phyloP scores from a whole-genome alignment of 805 yeast genomes.

The Pachysolen tannophilus region DNA sequence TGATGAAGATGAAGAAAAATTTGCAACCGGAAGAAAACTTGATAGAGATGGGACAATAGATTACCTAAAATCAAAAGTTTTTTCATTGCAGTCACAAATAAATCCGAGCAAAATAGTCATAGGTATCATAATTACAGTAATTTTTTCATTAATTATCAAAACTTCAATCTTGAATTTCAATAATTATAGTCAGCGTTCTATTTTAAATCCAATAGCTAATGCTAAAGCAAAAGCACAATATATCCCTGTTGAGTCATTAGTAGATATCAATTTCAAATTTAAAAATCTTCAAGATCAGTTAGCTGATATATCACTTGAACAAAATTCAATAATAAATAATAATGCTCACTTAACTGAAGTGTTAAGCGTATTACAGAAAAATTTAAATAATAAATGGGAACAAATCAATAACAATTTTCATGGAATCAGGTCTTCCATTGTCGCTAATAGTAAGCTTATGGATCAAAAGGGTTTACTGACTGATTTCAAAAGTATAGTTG shows the following conservation, averaged over 20 bases:
- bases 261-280: conserved; percentile 6
- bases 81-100: no score
- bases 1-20: not conserved
- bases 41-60: not conserved
- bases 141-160: no score
- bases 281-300: conserved; percentile 3
- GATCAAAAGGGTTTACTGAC: not conserved
- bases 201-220: no score
- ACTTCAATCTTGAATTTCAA: no score
- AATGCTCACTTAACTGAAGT: no score
- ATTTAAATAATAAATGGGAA: conserved; percentile 2
- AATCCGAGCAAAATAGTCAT: no score
- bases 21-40: not conserved
- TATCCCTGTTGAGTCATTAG: conserved; percentile 6
- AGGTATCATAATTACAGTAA: no score
- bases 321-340: no score
- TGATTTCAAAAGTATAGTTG: not conserved
- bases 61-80: no score
- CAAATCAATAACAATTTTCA: conserved; percentile 1
- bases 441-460: not conserved
- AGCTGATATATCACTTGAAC: not conserved
- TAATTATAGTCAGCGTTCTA: no score
- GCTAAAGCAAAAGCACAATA: no score
- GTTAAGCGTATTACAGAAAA: no score
- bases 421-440: not conserved